These are phyloP conservation scores for Mucor piriformis DNA, from an alignment of 371 early-diverging fungal species.

Conservation along the genomic window DNA sequence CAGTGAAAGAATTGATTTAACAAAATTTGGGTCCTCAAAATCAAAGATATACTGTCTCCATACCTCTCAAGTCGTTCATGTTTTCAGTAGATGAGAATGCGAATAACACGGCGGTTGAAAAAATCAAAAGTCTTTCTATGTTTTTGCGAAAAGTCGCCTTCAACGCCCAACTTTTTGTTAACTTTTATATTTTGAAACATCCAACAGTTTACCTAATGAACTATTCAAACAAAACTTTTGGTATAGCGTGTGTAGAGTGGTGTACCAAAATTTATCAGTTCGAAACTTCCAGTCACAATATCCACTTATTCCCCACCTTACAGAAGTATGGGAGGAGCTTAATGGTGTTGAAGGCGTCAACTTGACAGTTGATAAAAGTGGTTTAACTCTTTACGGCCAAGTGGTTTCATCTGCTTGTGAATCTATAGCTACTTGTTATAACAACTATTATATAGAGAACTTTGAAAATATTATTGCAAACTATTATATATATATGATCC, in stretches of 20 bases:
- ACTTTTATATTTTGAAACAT: not conserved
- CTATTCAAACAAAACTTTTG: slow-evolving; percentile 6
- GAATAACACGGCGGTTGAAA: not conserved
- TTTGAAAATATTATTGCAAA: not conserved
- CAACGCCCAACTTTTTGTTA: not conserved
- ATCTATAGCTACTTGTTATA: not conserved
- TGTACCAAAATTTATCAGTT: not conserved
- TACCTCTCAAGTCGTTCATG: not conserved
- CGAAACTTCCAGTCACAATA: not conserved
- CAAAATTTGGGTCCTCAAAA: not conserved
- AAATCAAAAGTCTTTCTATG: not conserved
- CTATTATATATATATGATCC: not conserved
- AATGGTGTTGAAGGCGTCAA: not conserved
- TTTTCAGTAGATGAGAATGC: not conserved
- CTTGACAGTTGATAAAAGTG: not conserved
- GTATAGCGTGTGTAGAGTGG: not conserved
- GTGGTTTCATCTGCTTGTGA: slow-evolving; percentile 2
- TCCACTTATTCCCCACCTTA: not conserved
- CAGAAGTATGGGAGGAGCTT: not conserved
- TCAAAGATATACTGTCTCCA: slow-evolving; percentile 7
- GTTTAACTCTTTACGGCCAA: not conserved
- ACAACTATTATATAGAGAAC: slow-evolving; percentile 2
- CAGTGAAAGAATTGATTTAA: slow-evolving; percentile 6
- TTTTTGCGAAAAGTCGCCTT: slow-evolving; percentile 5
- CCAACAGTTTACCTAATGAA: not conserved